phyloP scores from a whole-genome alignment of 1,284 basidiomycete genomes.

The Boletellus dicymbophilus region DNA sequence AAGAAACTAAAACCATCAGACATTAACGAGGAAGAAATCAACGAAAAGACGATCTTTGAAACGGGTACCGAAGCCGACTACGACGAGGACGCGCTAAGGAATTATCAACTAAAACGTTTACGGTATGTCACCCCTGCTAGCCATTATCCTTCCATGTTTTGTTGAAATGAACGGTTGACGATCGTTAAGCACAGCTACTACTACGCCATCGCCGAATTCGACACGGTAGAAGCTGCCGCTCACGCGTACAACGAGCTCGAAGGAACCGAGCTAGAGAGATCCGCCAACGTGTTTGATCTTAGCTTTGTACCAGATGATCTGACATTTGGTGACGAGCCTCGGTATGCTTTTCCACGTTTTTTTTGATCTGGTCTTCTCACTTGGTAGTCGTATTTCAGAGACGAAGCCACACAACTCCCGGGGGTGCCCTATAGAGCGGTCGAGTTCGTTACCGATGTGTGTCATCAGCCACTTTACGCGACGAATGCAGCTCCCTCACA shows the following conservation, averaged over 20 bases:
- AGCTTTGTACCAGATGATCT: conserved; percentile 95
- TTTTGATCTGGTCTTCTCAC: not conserved
- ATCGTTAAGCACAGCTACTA: conserved; percentile 72
- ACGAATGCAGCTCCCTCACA: no score
- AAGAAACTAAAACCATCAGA: conserved; percentile 39
- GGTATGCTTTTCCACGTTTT: conserved; percentile 44
- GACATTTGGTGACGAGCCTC: conserved; percentile 81
- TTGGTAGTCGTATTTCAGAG: conserved; percentile 46
- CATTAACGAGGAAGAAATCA: conserved; percentile 51
- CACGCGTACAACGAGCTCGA: conserved; percentile 89
- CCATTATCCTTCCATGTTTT: not conserved
- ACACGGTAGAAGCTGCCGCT: conserved; percentile 75
- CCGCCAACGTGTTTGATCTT: conserved; percentile 95
- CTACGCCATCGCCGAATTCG: conserved; percentile 94
- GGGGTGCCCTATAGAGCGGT: conserved; percentile 75
- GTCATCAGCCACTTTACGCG: conserved; percentile 34
- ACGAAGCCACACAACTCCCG: conserved; percentile 77
- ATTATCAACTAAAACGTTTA: conserved; percentile 93
- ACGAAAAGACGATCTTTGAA: conserved; percentile 70
- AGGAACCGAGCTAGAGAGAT: conserved; percentile 95
- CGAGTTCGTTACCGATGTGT: conserved; percentile 93
- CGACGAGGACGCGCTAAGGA: conserved; percentile 87
- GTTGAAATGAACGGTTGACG: not conserved
- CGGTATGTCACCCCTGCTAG: conserved; percentile 52
- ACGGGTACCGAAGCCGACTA: conserved; percentile 71